Conservation (phyloP, 495 filamentous ascomycete genomes). For the Cudoniella acicularis region DNA sequence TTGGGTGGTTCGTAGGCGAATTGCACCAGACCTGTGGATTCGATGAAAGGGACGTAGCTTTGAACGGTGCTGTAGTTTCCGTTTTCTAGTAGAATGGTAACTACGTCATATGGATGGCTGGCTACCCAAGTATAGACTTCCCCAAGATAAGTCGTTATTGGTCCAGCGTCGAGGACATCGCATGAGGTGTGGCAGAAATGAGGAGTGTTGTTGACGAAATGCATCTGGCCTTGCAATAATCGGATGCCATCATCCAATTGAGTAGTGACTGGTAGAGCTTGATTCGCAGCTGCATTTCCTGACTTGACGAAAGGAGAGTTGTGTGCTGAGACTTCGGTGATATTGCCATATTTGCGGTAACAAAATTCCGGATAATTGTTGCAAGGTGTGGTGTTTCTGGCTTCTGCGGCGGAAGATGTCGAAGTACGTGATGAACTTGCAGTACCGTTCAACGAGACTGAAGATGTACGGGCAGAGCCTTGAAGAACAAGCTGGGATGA, state of each 20-base stretch:
- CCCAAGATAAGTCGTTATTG: slow-evolving; percentile 70
- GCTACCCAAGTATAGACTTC: slow-evolving; percentile 70
- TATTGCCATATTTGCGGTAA: slow-evolving; percentile 77
- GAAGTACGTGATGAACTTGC: slow-evolving; percentile 34
- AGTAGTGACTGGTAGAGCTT: slow-evolving; percentile 60
- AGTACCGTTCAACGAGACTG: slow-evolving; percentile 25
- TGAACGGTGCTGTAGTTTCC: slow-evolving; percentile 42
- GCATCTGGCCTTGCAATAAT: slow-evolving; percentile 83
- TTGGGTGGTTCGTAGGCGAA: slow-evolving; percentile 71
- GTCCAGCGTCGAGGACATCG: slow-evolving; percentile 75
- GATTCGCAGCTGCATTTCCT: slow-evolving; percentile 68
- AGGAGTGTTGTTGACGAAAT: slow-evolving; percentile 27
- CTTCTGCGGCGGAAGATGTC: slow-evolving; percentile 37
- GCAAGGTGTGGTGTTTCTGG: slow-evolving; percentile 72
- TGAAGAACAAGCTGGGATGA: slow-evolving; percentile 30
- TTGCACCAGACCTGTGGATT: slow-evolving; percentile 63
- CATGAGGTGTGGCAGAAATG: slow-evolving; percentile 81
- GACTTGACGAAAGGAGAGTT: slow-evolving; percentile 77
- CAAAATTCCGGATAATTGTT: slow-evolving; percentile 87
- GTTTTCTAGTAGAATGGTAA: slow-evolving; percentile 86
- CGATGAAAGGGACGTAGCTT: slow-evolving; percentile 35
- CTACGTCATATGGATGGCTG: slow-evolving; percentile 78
- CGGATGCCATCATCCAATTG: slow-evolving; percentile 90
- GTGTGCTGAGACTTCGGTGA: slow-evolving; percentile 82
- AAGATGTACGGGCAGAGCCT: slow-evolving; percentile 28